phyloP scores from a whole-genome alignment of 768 basidiomycete genomes.

The Trametes maxima region DNA sequence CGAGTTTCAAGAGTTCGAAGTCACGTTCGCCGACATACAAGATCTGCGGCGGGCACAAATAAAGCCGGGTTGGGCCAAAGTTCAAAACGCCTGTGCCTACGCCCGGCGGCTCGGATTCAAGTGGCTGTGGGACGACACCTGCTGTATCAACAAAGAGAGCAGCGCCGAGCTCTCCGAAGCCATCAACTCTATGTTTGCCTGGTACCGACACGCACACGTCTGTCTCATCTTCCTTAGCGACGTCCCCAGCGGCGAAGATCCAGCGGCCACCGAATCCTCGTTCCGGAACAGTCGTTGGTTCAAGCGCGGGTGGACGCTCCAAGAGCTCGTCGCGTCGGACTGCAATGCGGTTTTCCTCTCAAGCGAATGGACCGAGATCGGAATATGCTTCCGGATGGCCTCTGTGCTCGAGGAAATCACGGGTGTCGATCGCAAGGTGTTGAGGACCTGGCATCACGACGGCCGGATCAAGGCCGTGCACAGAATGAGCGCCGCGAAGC shows the following conservation, averaged over 20 bases:
- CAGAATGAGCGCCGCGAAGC: neutral
- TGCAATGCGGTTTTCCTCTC: conserved; percentile 1
- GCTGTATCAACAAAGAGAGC: neutral
- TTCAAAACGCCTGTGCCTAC: neutral
- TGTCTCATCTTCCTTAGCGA: neutral
- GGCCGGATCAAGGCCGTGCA: neutral
- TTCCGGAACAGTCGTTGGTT: conserved; percentile 1
- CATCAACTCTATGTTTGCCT: neutral
- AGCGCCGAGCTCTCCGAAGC: neutral
- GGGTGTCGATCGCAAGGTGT: neutral
- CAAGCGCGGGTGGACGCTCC: neutral
- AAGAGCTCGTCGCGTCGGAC: conserved; percentile 1
- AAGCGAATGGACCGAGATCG: neutral
- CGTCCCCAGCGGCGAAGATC: neutral
- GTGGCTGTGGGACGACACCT: neutral
- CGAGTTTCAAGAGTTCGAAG: neutral
- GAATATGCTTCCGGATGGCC: neutral
- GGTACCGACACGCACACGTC: neutral
- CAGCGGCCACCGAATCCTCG: neutral
- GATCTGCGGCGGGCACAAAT: neutral
- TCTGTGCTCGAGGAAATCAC: neutral
- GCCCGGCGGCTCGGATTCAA: neutral
- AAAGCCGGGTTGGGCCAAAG: neutral
- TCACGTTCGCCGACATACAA: neutral
- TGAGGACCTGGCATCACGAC: neutral